Conservation (phyloP, 345 rosid genomes). For the Kandelia obovata region DNA sequence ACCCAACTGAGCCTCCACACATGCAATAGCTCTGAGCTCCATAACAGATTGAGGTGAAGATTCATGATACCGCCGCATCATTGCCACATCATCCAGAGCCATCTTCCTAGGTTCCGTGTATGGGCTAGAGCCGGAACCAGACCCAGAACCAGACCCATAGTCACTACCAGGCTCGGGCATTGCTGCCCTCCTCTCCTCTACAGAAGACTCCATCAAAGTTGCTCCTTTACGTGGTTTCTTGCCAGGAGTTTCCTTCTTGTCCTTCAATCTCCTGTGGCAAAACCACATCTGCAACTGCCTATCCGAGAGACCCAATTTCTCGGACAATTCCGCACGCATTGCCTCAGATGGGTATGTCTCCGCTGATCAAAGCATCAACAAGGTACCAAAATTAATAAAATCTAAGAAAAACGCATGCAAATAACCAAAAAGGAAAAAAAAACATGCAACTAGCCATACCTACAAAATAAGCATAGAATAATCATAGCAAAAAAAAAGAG, state of each 20-base stretch:
- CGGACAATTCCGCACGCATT: slow-evolving; percentile 64
- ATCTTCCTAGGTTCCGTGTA: slow-evolving; percentile 28
- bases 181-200: slow-evolving; percentile 35
- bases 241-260: slow-evolving; percentile 60
- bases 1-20: slow-evolving; percentile 94
- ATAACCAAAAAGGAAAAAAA: neutral
- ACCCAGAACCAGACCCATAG: slow-evolving; percentile 66
- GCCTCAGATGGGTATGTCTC: slow-evolving; percentile 85
- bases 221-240: slow-evolving; percentile 47
- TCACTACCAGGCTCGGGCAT: slow-evolving; percentile 51
- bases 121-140: slow-evolving; percentile 75
- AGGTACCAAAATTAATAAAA: slow-evolving; percentile 14
- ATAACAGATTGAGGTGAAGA: slow-evolving; percentile 58
- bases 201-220: slow-evolving; percentile 43
- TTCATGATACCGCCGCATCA: slow-evolving; percentile 51
- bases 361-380: slow-evolving; percentile 45
- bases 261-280: slow-evolving; percentile 95
- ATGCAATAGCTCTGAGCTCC: slow-evolving; percentile 85
- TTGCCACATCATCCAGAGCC: slow-evolving; percentile 41
- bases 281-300: slow-evolving; percentile 99
- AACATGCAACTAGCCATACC: neutral
- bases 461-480: neutral
- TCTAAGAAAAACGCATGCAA: neutral
- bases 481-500: neutral
- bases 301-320: slow-evolving; percentile 80